Conservation (phyloP, 352 stramenopile species). For the Phytophthora pluvialis region DNA sequence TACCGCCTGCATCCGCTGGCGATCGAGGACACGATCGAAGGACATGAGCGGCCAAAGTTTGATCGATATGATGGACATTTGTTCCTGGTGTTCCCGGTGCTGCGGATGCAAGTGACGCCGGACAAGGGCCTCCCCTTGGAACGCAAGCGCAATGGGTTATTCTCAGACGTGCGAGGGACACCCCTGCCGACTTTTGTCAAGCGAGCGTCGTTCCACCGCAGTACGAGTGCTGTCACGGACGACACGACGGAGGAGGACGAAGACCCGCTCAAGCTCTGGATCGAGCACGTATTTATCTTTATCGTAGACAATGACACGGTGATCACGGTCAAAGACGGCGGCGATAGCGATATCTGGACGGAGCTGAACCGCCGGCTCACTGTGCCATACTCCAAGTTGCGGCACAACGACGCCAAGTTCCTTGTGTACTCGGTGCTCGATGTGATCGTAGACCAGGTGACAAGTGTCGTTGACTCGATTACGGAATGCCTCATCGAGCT, state of each 20-base stretch:
- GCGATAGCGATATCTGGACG: slow-evolving; percentile 71
- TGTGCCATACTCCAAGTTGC: slow-evolving; percentile 89
- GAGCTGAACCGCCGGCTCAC: slow-evolving; percentile 76
- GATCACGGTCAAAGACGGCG: slow-evolving; percentile 84
- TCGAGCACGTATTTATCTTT: slow-evolving; percentile 88
- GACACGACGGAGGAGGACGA: slow-evolving; percentile 48
- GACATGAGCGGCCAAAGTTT: slow-evolving; percentile 88
- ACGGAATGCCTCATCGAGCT: slow-evolving; percentile 82
- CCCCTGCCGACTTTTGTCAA: slow-evolving; percentile 51
- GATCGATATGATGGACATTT: slow-evolving; percentile 86
- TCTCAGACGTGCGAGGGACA: slow-evolving; percentile 15
- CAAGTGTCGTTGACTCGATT: slow-evolving; percentile 75
- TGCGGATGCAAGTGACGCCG: slow-evolving; percentile 70
- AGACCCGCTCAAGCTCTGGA: slow-evolving; percentile 77
- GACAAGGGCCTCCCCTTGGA: slow-evolving; percentile 43
- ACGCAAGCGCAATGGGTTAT: slow-evolving; percentile 43
- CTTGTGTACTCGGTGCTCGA: slow-evolving; percentile 89
- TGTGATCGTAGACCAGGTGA: slow-evolving; percentile 88
- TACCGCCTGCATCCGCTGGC: slow-evolving; percentile 86
- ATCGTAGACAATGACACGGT: slow-evolving; percentile 83
- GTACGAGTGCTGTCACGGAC: slow-evolving; percentile 23
- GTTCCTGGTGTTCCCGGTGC: slow-evolving; percentile 84
- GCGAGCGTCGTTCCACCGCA: slow-evolving; percentile 35
- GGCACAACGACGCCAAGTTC: slow-evolving; percentile 89
- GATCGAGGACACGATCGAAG: slow-evolving; percentile 88